Conservation (phyloP, 768 basidiomycete genomes). For the Rubroboletus satanas region DNA sequence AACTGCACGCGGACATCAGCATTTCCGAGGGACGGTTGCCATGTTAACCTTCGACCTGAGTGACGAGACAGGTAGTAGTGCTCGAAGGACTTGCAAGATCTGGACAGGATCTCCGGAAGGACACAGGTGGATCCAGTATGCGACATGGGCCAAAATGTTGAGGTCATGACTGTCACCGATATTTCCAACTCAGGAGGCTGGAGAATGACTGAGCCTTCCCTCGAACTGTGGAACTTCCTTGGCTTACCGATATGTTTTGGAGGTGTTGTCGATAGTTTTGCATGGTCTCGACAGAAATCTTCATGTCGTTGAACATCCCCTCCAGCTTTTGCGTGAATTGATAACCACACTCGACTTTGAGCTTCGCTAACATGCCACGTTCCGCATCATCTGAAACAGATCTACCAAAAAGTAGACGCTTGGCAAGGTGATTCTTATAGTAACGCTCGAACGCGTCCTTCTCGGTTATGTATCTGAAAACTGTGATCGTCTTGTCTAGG, state of each 20-base stretch:
- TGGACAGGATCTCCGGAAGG: conserved; percentile 60
- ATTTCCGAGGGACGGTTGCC: conserved; percentile 87
- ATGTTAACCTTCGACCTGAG: conserved; percentile 84
- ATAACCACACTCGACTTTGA: conserved; percentile 93
- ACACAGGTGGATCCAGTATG: conserved; percentile 61
- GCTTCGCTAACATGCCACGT: conserved; percentile 92
- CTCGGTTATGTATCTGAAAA: conserved; percentile 91
- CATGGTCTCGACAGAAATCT: conserved; percentile 78
- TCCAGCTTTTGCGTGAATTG: conserved; percentile 98
- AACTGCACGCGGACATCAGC: conserved; percentile 86
- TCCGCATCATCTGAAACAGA: conserved; percentile 98
- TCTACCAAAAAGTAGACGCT: conserved; percentile 79
- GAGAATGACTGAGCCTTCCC: conserved; percentile 8
- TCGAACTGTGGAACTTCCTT: background rate
- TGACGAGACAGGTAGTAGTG: conserved; percentile 87
- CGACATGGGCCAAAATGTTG: conserved; percentile 93
- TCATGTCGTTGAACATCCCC: conserved; percentile 99
- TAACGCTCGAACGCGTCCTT: conserved; percentile 98
- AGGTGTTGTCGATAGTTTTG: conserved; percentile 64
- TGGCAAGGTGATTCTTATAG: conserved; percentile 94
- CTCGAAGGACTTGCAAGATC: conserved; percentile 74
- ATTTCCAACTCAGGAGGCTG: conserved; percentile 78
- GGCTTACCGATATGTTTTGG: conserved; percentile 55
- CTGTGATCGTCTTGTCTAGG: conserved; percentile 92
- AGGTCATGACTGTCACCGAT: conserved; percentile 89